Base-by-base conservation (phyloP, 495 filamentous ascomycete species). In the Parmelia sp. region DNA sequence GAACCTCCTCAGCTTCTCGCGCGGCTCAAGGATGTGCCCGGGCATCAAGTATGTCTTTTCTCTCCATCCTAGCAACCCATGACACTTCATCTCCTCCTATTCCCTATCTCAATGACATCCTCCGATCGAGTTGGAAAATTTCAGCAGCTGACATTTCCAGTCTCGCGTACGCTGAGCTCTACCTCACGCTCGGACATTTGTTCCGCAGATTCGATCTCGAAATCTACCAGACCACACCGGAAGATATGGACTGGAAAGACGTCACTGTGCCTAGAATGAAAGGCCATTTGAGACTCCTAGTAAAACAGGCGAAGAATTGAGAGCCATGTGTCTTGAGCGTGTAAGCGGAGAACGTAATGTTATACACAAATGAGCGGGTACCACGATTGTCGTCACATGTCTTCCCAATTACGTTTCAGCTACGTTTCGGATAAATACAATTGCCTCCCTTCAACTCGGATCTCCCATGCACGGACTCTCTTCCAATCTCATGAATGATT, bases 21-120 rank as follows among this genome's bases (percentile, higher is more conserved):
- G 75, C 64, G 81, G 83, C 3, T 74, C 71, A 4, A 66, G 83
- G 45, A 67, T 69, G 27, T 85, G 82, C 59, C 63, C 84, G 25
- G 83, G 81, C 1, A 82, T 80, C 40, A 78, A 82, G 45, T 49
- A 49, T 49, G 45, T 49, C 15, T n/a, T 49, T n/a, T 45, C 23
- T 15, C 23, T 27, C 45, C 23, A 25, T 27, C 10, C 25, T 11
- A 49, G n/a, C 15, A 25, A 49, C 45, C 23, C 12, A 14, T 2
- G 23, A 45, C 19, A 19, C 40, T 47, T 47, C 44, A n/a, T 47
- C n/a, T 25, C 25, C 6, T n/a, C 12, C 7, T 47, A 49, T 12
- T 12, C 27, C 45, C 45, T 49, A 12, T 27, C 11, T 49, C 45
- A 11, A 12, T n/a, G 15, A 49, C 0, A 45, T 23, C 21, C 45